Percentiles rank a stretch among this genome's conserved stretches.
Evolutionary conservation across 768 basidiomycete species (phyloP).

Genomic region (Rhodotorula taiwanensis): DNA sequence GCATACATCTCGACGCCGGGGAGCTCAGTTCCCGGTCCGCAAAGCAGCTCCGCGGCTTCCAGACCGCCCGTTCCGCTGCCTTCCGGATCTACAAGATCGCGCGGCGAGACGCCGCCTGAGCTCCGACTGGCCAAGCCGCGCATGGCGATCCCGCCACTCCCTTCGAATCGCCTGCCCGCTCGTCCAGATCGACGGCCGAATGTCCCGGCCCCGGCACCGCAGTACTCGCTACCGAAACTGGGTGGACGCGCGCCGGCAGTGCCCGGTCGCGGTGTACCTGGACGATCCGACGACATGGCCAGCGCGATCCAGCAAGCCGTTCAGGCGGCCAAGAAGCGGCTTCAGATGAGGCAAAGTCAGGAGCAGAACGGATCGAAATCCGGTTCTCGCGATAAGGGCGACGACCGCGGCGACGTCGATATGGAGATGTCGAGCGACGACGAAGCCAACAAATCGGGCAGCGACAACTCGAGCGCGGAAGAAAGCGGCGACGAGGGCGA

Average conservation of each 20-base stretch:
- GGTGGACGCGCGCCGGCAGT: not conserved
- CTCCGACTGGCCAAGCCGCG: not conserved
- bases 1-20: not conserved
- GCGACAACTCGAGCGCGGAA: constrained; percentile 20
- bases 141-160: constrained; percentile 6
- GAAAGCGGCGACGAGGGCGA: not conserved
- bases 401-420: constrained; percentile 27
- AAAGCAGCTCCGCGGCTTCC: not conserved
- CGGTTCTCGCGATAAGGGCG: not conserved
- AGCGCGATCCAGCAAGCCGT: constrained; percentile 21
- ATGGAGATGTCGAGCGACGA: constrained; percentile 27
- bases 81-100: not conserved
- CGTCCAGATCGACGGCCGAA: constrained; percentile 6
- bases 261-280: too few species aligned
- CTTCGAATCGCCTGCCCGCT: constrained; percentile 11
- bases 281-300: constrained; percentile 9
- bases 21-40: not conserved
- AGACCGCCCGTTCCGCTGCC: not conserved
- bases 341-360: constrained; percentile 18
- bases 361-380: constrained; percentile 30
- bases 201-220: not conserved
- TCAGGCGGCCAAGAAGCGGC: constrained; percentile 19
- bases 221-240: not conserved
- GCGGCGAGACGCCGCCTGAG: not conserved
- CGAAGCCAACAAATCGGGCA: constrained; percentile 24